phyloP scores from a whole-genome alignment of 768 basidiomycete species.

The Boletus pseudo-olivaceus region DNA sequence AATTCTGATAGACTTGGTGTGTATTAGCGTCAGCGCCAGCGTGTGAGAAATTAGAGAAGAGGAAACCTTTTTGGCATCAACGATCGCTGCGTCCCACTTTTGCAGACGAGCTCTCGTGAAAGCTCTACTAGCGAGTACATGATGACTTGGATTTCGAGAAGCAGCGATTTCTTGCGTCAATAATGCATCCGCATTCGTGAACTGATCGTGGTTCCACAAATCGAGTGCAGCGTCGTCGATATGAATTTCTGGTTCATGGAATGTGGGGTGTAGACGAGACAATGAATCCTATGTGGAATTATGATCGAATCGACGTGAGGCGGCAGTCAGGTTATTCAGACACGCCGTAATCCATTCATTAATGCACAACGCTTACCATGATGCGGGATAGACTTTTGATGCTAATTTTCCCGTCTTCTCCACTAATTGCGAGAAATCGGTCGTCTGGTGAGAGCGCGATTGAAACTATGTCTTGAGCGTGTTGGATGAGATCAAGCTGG shows the following conservation, averaged over 20 bases:
- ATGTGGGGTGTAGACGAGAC: background rate
- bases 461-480: background rate
- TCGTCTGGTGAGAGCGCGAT: background rate
- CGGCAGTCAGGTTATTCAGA: background rate
- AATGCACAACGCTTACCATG: no score
- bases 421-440: background rate
- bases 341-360: background rate
- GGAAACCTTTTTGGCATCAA: background rate
- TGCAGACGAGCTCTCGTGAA: background rate
- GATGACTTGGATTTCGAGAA: background rate
- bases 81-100: background rate
- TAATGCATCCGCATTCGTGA: background rate
- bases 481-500: no score
- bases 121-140: background rate
- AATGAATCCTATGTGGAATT: no score
- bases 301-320: no score
- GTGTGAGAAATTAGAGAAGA: no score
- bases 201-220: background rate
- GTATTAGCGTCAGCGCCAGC: no score
- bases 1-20: background rate
- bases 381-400: background rate
- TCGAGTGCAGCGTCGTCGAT: background rate
- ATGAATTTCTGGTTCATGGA: background rate
- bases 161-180: background rate
- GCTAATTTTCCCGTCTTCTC: background rate